Base-by-base conservation (phyloP, 225 moss, liverwort and hornwort species). In the Rhytidiadelphus loreus region DNA sequence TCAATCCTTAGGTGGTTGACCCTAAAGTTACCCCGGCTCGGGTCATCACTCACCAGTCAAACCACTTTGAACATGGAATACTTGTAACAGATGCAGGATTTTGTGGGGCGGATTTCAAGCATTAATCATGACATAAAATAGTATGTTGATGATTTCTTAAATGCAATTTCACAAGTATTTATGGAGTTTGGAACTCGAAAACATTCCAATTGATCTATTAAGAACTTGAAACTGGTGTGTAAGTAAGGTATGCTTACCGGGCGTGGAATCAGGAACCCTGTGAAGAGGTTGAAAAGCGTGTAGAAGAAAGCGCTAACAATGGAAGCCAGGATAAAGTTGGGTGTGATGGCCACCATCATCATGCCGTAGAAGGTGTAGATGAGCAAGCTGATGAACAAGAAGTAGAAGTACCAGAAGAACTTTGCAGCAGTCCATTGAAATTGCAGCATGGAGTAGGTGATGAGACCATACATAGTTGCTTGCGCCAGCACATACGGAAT, bases 281-380 rank as follows among this genome's bases (percentile, higher is more conserved):
- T 89, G 84, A 87, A 94, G 66, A 94, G 94, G 88, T 94, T 90
- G 85, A 93, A 93, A n/a, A 94, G 86, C 8, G 90, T 88, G 88
- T 91, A 93, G 90, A 93, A 94, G 88, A 93, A 92, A 41, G 94
- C 64, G 80, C 90, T 92, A 32, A 88, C 86, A 32, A 94, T 93
- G 58, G 93, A 87, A 28, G 93, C 94, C 77, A 93, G 82, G 29
- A 93, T 90, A 28, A 91, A 89, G 80, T 93, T 94, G 35, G 94
- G 94, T 28, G 93, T 93, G 81, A 94, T 84, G 74, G 93, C 91
- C 81, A 93, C 92, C 91, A 93, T 94, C 92, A 93, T 94, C 94
- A 94, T 93, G 82, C 94, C 92, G 78, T 94, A 92, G 80, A 69
- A 94, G 24, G 92, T 92, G 88, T 88, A 92, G 68, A 83, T 87